Percentiles rank a stretch among this genome's conserved stretches.
These are phyloP conservation scores for Sclerotinia trifoliorum DNA, from an alignment of 2,329 filamentous ascomycete species.

Conservation along the genomic window DNA sequence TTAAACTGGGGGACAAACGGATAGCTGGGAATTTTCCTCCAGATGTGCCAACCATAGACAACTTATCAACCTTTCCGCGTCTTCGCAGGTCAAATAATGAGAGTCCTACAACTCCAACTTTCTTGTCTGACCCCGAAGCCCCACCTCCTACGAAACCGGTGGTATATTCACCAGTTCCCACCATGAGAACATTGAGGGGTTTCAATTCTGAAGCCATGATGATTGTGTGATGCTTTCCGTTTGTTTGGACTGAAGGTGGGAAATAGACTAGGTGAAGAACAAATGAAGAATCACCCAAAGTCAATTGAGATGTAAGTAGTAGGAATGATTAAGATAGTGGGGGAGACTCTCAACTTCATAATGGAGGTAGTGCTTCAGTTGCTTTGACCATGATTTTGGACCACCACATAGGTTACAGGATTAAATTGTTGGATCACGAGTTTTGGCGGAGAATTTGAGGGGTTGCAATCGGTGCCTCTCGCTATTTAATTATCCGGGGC, in stretches of 20 bases:
- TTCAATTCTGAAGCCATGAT: constrained; percentile 22
- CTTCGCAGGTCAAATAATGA: constrained; percentile 86
- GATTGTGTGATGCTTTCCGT: not conserved
- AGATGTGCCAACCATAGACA: constrained; percentile 88
- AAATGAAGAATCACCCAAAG: not conserved
- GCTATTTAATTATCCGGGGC: constrained; percentile 22
- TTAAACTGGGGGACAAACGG: constrained; percentile 51
- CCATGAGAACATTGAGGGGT: constrained; percentile 40
- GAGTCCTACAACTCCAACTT: constrained; percentile 88
- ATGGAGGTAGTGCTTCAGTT: not conserved
- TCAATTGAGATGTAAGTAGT: constrained; percentile 11
- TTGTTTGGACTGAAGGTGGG: constrained; percentile 1
- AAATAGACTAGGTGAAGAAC: not conserved
- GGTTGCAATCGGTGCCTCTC: constrained; percentile 7
- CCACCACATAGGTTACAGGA: not conserved
- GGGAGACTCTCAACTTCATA: constrained; percentile 7
- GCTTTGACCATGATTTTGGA: not conserved
- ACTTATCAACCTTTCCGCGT: constrained; percentile 79
- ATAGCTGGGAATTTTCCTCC: constrained; percentile 91
- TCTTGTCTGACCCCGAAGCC: constrained; percentile 87
- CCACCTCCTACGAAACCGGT: constrained; percentile 87
- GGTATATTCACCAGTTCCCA: constrained; percentile 91
- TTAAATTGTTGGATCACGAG: constrained; percentile 14
- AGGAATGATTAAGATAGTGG: constrained; percentile 1
- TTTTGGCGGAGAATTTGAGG: constrained; percentile 24